Conservation (phyloP, 495 filamentous ascomycete species). For the Aspergillus cavernicola region DNA sequence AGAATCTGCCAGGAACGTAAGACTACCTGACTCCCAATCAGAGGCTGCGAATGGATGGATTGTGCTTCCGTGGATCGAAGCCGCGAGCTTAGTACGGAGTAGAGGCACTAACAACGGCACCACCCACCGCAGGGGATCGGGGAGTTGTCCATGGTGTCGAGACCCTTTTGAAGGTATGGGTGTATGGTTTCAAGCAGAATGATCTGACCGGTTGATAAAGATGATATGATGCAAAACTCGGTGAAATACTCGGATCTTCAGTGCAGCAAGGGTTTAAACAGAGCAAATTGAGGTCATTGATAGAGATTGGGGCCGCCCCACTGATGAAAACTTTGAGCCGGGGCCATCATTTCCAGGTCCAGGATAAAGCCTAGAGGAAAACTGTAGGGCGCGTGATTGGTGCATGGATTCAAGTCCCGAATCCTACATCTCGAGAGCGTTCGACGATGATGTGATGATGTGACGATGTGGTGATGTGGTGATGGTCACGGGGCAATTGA, state of each 20-base stretch:
- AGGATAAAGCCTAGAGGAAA: too few relatives aligned
- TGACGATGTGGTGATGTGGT: background rate
- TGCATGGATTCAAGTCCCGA: too few relatives aligned
- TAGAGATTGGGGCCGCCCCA: background rate
- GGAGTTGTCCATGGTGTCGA: background rate
- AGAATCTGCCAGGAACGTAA: slow-evolving; percentile 7
- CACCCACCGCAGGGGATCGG: background rate
- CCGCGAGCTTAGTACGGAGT: slow-evolving; percentile 9
- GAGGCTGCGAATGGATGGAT: slow-evolving; percentile 2
- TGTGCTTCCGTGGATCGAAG: slow-evolving; percentile 6
- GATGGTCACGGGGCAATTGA: background rate
- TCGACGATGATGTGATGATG: too few relatives aligned
- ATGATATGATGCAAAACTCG: too few relatives aligned
- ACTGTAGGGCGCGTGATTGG: too few relatives aligned
- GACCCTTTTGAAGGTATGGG: too few relatives aligned
- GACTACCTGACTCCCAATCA: slow-evolving; percentile 11
- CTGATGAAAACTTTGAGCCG: slow-evolving; percentile 6
- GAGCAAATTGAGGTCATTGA: background rate
- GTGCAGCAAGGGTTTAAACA: background rate
- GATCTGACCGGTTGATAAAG: too few relatives aligned
- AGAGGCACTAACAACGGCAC: background rate
- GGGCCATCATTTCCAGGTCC: background rate
- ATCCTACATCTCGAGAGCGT: too few relatives aligned
- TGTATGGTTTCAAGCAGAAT: too few relatives aligned
- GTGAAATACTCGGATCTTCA: too few relatives aligned